Conservation (phyloP, 2,329 filamentous ascomycete genomes). For the Arthrobotrys megalospora region DNA sequence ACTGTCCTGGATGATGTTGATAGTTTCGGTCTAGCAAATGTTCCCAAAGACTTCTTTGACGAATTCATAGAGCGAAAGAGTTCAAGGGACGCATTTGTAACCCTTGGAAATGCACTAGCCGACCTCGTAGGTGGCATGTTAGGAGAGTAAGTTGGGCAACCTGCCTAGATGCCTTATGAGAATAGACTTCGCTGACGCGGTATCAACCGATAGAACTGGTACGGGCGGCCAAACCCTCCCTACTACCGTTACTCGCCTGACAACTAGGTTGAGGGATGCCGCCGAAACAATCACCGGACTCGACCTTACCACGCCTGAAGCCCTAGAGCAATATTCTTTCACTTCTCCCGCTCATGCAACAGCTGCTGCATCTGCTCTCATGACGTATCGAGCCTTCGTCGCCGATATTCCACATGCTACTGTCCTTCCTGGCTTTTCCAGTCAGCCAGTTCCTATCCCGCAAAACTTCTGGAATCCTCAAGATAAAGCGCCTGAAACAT, state of each 20-base stretch:
- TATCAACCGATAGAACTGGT: background rate
- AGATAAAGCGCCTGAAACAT: conserved; percentile 10
- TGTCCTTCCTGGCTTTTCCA: conserved; percentile 4
- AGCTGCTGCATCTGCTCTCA: background rate
- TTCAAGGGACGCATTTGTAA: conserved; percentile 2
- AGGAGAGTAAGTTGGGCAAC: conserved; percentile 8
- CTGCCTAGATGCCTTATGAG: background rate
- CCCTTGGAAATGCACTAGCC: conserved; percentile 5
- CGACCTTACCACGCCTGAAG: conserved; percentile 5
- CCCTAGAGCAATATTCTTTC: background rate
- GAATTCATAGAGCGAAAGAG: background rate
- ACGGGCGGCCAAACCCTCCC: conserved; percentile 2
- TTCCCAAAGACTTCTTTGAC: conserved; percentile 8
- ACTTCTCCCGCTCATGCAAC: background rate
- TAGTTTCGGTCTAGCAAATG: conserved; percentile 1
- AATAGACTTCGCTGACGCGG: background rate
- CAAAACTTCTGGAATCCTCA: conserved; percentile 39
- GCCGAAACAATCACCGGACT: conserved; percentile 7
- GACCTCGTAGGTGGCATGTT: conserved; percentile 7
- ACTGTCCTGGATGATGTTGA: background rate
- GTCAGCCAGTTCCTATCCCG: conserved; percentile 12
- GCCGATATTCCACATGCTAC: conserved; percentile 3
- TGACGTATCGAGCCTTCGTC: conserved; percentile 5
- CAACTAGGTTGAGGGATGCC: conserved; percentile 21
- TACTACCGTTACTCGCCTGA: background rate